Evolutionary conservation across 208 protist genomes (phyloP), one percentile per base, ranked within the genome.

Genomic region (Trypanosoma congolense): DNA sequence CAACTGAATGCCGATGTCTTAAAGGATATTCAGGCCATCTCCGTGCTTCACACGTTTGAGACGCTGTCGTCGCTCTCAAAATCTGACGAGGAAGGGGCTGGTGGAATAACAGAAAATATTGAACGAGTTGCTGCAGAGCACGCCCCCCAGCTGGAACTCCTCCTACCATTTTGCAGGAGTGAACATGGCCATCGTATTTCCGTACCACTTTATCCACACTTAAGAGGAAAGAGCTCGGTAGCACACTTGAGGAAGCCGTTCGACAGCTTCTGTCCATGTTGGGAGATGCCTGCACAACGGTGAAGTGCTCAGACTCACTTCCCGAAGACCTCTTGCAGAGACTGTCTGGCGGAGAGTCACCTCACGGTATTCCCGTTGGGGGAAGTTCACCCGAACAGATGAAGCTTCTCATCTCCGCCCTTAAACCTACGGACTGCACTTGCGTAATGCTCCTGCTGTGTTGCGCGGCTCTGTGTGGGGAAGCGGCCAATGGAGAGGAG

Each of bases 21-120:
- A 22, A 72, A 82, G 31, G 81, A 93, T 35, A 65, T 80, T 8
- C 70, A 88, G 42, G 75, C 83, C 19, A 67, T 68, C 18, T 81
- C 86, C 9, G 78, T 80, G 6, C 67, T 92, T 50, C 71, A 84
- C 56, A 87, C 85, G 5, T 88, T 77, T 65, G 56, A 69, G 24
- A 59, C 61, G 1, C 73, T 87, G n/a, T 76, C 71, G 9, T 64
- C 61, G 6, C 6, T 48, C 52, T 46, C 41, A 46, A 38, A 58
- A 36, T 19, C 21, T 19, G n/a, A 51, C 10, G 42, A 51, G 21
- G 28, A 47, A 6, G 58, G 56, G 21, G 45, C 47, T 14, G 42
- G 48, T n/a, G 14, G 53, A 14, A 41, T 48, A 3, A 41, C 36
- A 14, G 52, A 68, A n/a, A 57, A 63, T 26, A 46, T 40, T 9